Evolutionary conservation across 352 stramenopile species (phyloP).

Genomic region (Phytophthora citrophthora): DNA sequence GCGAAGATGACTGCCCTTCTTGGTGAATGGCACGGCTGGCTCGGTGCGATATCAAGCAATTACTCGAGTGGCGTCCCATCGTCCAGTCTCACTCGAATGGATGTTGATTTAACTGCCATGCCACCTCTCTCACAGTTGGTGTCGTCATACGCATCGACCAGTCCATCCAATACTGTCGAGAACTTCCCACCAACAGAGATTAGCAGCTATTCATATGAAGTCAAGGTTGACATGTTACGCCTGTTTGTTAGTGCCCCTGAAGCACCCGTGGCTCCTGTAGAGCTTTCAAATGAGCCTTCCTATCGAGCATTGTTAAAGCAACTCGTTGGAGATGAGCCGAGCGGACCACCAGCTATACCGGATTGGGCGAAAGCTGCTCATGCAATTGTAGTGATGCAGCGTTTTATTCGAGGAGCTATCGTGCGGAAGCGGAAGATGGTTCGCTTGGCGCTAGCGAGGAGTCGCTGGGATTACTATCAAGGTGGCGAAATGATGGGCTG

Average conservation of each 20-base stretch:
- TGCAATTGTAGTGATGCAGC: constrained; percentile 82
- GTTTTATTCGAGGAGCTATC: constrained; percentile 79
- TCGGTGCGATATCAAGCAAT: constrained; percentile 58
- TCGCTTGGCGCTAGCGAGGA: constrained; percentile 56
- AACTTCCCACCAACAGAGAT: constrained; percentile 2
- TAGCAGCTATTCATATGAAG: constrained; percentile 76
- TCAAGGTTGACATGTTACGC: constrained; percentile 70
- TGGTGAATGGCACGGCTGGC: constrained; percentile 67
- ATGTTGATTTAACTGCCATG: constrained; percentile 17
- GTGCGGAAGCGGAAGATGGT: constrained; percentile 74
- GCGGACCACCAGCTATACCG: constrained; percentile 42
- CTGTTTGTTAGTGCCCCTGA: constrained; percentile 75
- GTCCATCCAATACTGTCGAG: constrained; percentile 40
- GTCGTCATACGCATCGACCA: constrained; percentile 46
- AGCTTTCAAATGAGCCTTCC: constrained; percentile 57
- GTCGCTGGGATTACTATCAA: constrained; percentile 65
- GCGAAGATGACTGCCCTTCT: constrained; percentile 72
- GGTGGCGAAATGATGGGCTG: constrained; percentile 78
- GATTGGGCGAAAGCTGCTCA: constrained; percentile 77
- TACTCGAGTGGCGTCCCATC: constrained; percentile 35
- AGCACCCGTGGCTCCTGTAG: constrained; percentile 27
- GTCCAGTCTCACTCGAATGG: constrained; percentile 24
- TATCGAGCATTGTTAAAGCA: constrained; percentile 81
- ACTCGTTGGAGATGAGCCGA: constrained; percentile 70
- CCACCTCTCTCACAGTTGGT: constrained; percentile 30